Evolutionary conservation across 345 rosid genomes (phyloP).

Genomic region (Syzygium grande): DNA sequence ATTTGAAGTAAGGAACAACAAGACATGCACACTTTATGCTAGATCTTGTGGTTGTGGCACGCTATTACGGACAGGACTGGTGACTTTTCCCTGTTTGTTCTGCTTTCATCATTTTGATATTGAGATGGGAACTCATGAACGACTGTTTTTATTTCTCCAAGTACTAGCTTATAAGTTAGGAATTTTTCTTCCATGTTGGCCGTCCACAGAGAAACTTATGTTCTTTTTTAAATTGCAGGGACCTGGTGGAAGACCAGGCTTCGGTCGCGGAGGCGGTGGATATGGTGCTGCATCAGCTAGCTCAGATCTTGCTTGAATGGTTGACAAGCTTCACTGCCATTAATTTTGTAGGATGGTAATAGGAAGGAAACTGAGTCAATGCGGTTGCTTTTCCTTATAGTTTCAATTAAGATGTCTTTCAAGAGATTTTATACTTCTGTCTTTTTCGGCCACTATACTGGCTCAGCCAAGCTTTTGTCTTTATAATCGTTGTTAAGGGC

Average conservation of each 20-base stretch:
- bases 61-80: neutral
- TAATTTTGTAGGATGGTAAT: neutral
- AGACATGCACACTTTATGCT: neutral
- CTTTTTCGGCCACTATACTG: neutral
- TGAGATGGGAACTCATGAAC: neutral
- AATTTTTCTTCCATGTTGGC: neutral
- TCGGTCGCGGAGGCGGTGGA: slow-evolving; percentile 74
- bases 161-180: neutral
- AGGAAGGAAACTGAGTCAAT: neutral
- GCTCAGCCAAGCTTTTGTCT: neutral
- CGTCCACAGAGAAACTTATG: neutral
- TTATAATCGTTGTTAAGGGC: neutral
- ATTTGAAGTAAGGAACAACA: neutral
- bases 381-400: neutral
- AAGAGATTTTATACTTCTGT: neutral
- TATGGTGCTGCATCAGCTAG: slow-evolving; percentile 30
- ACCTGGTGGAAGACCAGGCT: slow-evolving; percentile 54
- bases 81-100: neutral
- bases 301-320: slow-evolving; percentile 2
- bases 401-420: neutral
- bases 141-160: neutral
- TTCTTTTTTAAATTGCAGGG: slow-evolving; percentile 20
- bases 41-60: neutral
- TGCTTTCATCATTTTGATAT: neutral
- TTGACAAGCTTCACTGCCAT: neutral